A percentile compares a stretch with the other conserved stretches of the same genome.
phyloP scores from a whole-genome alignment of 768 basidiomycete genomes.

The Boletales sp. region DNA sequence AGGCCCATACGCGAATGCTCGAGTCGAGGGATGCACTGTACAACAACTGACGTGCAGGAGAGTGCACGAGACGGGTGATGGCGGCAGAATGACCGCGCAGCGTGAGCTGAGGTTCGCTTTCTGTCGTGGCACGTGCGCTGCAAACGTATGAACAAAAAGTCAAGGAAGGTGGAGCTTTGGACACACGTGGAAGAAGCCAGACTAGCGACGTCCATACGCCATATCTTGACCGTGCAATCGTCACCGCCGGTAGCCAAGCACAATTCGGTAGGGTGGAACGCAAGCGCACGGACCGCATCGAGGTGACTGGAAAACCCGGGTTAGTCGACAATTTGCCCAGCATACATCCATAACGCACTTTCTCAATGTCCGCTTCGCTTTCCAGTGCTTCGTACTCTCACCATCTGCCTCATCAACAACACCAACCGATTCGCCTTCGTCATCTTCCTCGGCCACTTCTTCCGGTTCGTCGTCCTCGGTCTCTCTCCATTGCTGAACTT shows the following conservation, averaged over 20 bases:
- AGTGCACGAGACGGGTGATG: conserved; percentile 81
- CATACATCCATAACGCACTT: conserved; percentile 56
- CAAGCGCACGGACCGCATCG: conserved; percentile 86
- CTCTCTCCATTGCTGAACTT: conserved; percentile 40
- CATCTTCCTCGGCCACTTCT: conserved; percentile 65
- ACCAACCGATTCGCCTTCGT: conserved; percentile 48
- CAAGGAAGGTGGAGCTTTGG: conserved; percentile 1
- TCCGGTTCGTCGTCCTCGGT: conserved; percentile 58
- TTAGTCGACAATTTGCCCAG: conserved; percentile 2
- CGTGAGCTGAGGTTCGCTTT: conserved; percentile 91
- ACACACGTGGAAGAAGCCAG: conserved; percentile 78
- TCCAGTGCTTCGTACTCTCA: conserved; percentile 77
- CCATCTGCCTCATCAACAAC: conserved; percentile 66
- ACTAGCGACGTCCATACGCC: conserved; percentile 80
- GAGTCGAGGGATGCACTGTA: conserved; percentile 94
- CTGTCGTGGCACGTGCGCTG: conserved; percentile 71
- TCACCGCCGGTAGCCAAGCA: conserved; percentile 92
- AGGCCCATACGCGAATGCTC: conserved; percentile 87
- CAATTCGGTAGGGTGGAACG: conserved; percentile 84
- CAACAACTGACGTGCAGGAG: conserved; percentile 69
- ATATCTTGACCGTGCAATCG: conserved; percentile 94
- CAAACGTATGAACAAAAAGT: conserved; percentile 6
- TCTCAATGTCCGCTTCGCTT: conserved; percentile 79
- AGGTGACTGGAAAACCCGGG: conserved; percentile 61
- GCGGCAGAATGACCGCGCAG: conserved; percentile 91